Percentiles rank a stretch among this genome's conserved stretches.
phyloP scores from a whole-genome alignment of 495 filamentous ascomycete genomes.

The Xylaria telfairii region DNA sequence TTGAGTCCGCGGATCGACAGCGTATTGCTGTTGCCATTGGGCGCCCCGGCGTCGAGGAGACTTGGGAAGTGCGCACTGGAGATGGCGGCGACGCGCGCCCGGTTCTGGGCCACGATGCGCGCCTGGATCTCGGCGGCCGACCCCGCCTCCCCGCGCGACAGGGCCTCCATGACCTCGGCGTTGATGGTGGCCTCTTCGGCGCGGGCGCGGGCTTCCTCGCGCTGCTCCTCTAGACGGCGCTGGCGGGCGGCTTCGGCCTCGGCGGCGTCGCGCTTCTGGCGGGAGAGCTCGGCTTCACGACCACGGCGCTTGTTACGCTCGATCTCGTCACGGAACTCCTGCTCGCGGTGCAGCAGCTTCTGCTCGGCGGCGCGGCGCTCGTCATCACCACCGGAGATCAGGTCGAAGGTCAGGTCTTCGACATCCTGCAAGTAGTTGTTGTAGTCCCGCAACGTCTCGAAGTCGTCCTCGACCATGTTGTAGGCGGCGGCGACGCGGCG shows the following conservation, averaged over 20 bases:
- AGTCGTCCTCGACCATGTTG: slow-evolving; percentile 90
- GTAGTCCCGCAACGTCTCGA: slow-evolving; percentile 77
- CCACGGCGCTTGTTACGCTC: slow-evolving; percentile 73
- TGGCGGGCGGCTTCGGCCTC: slow-evolving; percentile 62
- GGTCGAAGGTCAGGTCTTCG: slow-evolving; percentile 86
- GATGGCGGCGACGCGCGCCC: slow-evolving; percentile 47
- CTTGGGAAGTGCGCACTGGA: slow-evolving; percentile 28
- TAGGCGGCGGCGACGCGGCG: slow-evolving; percentile 80
- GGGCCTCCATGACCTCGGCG: slow-evolving; percentile 56
- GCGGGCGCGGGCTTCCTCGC: slow-evolving; percentile 58
- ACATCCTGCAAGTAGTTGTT: slow-evolving; percentile 96
- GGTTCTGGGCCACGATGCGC: slow-evolving; percentile 75
- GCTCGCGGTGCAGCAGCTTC: slow-evolving; percentile 68
- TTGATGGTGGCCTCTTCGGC: slow-evolving; percentile 53
- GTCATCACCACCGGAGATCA: slow-evolving; percentile 74
- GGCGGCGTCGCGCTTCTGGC: slow-evolving; percentile 44
- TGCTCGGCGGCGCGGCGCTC: slow-evolving; percentile 67
- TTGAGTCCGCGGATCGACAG: slow-evolving; percentile 79
- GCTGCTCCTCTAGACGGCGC: slow-evolving; percentile 64
- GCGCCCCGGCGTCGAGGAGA: slow-evolving; percentile 30
- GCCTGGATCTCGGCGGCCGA: slow-evolving; percentile 60
- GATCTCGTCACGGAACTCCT: slow-evolving; percentile 71
- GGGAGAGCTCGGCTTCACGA: slow-evolving; percentile 60
- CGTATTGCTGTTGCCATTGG: slow-evolving; percentile 39
- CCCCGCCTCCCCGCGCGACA: slow-evolving; percentile 56